These are phyloP conservation scores for Annulohypoxylon maeteangense DNA, from an alignment of 495 filamentous ascomycete genomes.

Conservation along the genomic window DNA sequence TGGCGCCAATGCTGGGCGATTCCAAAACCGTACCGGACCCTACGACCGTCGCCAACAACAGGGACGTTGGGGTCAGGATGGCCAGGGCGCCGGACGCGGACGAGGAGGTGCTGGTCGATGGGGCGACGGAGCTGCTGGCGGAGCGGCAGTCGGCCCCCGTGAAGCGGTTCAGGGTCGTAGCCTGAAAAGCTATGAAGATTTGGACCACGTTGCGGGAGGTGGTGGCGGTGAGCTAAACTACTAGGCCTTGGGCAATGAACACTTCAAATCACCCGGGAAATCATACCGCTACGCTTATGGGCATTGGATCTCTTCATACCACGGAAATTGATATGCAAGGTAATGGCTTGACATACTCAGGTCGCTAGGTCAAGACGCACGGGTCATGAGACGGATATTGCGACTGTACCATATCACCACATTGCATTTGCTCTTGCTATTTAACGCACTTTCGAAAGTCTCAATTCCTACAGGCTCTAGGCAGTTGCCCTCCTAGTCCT, in stretches of 20 bases:
- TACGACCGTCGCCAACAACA: slow-evolving; percentile 63
- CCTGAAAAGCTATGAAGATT: slow-evolving; percentile 94
- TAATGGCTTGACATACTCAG: not conserved
- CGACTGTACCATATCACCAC: slow-evolving; percentile 4
- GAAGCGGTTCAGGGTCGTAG: slow-evolving; percentile 91
- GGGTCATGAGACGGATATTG: not conserved
- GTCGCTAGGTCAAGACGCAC: not conserved
- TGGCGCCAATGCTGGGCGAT: slow-evolving; percentile 53
- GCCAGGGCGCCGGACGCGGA: slow-evolving; percentile 53
- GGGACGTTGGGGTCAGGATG: slow-evolving; percentile 53
- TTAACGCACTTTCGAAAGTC: not conserved
- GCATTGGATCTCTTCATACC: too few species aligned
- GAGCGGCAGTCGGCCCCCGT: slow-evolving; percentile 77
- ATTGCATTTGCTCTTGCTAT: not conserved
- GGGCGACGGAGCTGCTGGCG: slow-evolving; percentile 71
- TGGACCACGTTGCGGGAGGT: slow-evolving; percentile 78
- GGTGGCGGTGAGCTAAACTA: slow-evolving; percentile 72
- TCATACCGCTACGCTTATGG: not conserved
- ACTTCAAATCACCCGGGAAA: not conserved
- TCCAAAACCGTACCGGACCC: slow-evolving; percentile 59
- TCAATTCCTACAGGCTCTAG: not conserved
- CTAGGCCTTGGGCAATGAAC: slow-evolving; percentile 40
- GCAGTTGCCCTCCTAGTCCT: not conserved
- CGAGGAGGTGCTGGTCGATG: slow-evolving; percentile 66
- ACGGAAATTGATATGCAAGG: not conserved